Evolutionary conservation across 164 flowering plant species (phyloP), one percentile per base, ranked within the genome.

Genomic region (Tetracentron sinense): DNA sequence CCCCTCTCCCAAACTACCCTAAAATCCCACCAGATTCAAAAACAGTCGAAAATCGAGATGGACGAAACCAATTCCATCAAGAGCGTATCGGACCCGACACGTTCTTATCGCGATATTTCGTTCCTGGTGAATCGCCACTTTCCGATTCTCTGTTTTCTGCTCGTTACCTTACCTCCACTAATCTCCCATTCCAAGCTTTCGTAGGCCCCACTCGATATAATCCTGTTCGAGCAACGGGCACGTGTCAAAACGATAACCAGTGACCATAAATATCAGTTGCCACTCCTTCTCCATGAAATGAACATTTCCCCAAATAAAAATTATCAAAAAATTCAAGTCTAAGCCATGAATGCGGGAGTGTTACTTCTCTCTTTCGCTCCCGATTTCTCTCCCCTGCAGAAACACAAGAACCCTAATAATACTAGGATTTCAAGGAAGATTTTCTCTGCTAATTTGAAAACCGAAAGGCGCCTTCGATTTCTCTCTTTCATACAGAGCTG

Each of bases 311-410:
- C 20, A 35, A 27, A 35, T 28, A 51, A 53, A 25, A 27, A 66
- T 20, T 38, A n/a, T 20, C 27, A 56, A 35, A 7, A 56, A 55
- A 56, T 60, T 38, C 26, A 66, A 33, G 62, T 25, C 15, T 7
- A 30, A 74, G 71, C 79, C 83, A 86, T 86, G 91, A 78, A 50
- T 69, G 70, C 74, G 44, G 75, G 82, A 73, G 80, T 77, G 30
- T 58, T 77, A 28, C 74, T 84, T 54, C 75, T 72, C 65, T 76
- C 76, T 33, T 58, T 64, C 51, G 56, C 79, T 38, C 69, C 74
- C 59, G 50, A 52, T 4, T 27, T 60, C 58, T 38, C 61, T 30
- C 50, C 62, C 49, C 60, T 46, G 19, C 72, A 21, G 23, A 33
- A 6, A 3, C 75, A 28, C 31, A 61, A 51, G 19, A 35, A 47